phyloP scores from a whole-genome alignment of 345 rosid genomes.

The Passiflora organensis region DNA sequence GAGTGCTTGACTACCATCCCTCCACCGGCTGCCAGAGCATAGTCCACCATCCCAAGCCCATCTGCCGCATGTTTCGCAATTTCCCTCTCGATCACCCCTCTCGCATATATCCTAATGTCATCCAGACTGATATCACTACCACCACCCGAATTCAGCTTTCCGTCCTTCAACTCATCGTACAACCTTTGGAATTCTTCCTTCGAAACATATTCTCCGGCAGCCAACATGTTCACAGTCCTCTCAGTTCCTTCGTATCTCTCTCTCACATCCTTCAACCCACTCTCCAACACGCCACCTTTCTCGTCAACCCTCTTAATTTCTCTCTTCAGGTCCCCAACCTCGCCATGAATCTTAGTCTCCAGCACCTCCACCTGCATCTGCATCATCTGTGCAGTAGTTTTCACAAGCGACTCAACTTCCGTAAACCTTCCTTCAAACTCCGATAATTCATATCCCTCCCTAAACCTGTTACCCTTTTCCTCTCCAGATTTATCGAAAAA shows the following conservation, averaged over 20 bases:
- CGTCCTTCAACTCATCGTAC: constrained; percentile 50
- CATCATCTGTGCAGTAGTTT: constrained; percentile 54
- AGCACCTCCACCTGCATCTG: constrained; percentile 84
- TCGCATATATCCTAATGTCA: constrained; percentile 68
- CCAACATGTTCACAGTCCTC: too few relatives aligned
- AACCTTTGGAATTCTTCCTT: constrained; percentile 63
- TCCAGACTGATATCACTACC: constrained; percentile 46
- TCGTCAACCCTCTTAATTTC: constrained; percentile 46
- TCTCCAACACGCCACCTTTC: constrained; percentile 28
- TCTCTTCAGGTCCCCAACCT: constrained; percentile 42
- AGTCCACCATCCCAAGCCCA: constrained; percentile 82
- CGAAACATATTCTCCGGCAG: constrained; percentile 45
- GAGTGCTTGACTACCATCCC: constrained; percentile 68
- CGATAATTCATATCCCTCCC: constrained; percentile 34
- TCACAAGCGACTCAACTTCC: constrained; percentile 66
- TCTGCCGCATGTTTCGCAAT: constrained; percentile 89
- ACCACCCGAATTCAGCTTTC: constrained; percentile 28
- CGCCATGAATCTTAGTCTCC: constrained; percentile 55
- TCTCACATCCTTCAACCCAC: constrained; percentile 54
- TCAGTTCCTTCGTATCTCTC: constrained; percentile 55
- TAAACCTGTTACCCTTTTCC: constrained; percentile 22
- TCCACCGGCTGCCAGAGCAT: constrained; percentile 68
- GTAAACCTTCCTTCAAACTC: constrained; percentile 67
- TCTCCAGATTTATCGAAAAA: constrained; percentile 29
- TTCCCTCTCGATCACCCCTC: constrained; percentile 70